These are phyloP conservation scores for Ailanthus altissimus DNA, from an alignment of 345 rosid species.

Conservation along the genomic window DNA sequence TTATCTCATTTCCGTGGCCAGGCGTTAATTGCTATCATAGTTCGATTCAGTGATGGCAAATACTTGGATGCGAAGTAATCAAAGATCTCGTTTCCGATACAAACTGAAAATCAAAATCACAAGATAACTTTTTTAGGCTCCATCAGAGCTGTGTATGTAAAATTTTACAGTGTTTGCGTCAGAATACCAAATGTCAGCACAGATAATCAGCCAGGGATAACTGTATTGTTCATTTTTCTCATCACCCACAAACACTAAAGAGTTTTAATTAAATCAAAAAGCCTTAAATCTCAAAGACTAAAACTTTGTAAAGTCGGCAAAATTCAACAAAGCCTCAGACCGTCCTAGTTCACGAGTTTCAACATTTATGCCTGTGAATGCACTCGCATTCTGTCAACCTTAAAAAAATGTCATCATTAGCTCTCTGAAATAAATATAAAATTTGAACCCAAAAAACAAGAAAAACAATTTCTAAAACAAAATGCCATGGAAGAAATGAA, in stretches of 20 bases:
- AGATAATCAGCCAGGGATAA: constrained; percentile 64
- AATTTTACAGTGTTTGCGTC: constrained; percentile 31
- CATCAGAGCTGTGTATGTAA: not conserved
- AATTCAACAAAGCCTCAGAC: constrained; percentile 45
- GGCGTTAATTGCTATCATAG: too few relatives aligned
- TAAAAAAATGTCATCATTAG: constrained; percentile 28
- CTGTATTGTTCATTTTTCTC: constrained; percentile 41
- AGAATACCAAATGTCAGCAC: constrained; percentile 43
- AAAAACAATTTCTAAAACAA: not conserved
- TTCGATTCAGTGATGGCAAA: too few relatives aligned
- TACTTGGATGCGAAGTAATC: too few relatives aligned
- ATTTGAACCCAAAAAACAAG: not conserved
- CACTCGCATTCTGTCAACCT: constrained; percentile 25
- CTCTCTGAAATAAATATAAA: not conserved
- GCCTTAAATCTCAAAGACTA: too few relatives aligned
- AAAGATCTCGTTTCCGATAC: too few relatives aligned
- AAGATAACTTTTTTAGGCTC: not conserved
- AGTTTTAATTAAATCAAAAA: not conserved
- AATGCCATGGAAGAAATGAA: not conserved
- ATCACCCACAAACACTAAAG: constrained; percentile 38
- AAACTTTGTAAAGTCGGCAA: not conserved
- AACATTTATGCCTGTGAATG: constrained; percentile 23
- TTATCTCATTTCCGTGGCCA: too few relatives aligned
- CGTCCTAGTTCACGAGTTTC: constrained; percentile 64
- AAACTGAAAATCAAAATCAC: not conserved